Percentiles rank a stretch among this genome's conserved stretches.
Conservation (phyloP, 768 basidiomycete species). For the Fistulinella prunicolor region DNA sequence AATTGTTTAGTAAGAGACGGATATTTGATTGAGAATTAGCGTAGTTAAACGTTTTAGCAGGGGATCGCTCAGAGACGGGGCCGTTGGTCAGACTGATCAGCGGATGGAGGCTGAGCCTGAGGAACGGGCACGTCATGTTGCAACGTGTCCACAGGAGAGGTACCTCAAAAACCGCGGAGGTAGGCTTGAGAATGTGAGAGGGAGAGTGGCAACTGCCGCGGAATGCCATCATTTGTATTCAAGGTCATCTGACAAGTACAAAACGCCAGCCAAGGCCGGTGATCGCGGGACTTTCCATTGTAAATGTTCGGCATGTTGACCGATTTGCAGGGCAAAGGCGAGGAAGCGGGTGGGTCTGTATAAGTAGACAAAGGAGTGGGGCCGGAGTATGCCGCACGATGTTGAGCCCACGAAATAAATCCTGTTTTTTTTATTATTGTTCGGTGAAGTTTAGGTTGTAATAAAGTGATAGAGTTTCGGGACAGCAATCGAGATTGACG, state of each 20-base stretch:
- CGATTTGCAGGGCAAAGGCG: conserved; percentile 19
- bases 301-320: conserved; percentile 11
- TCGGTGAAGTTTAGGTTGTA: conserved; percentile 43
- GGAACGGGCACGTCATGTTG: conserved; percentile 1
- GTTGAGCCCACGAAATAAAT: not conserved
- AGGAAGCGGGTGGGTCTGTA: conserved; percentile 18
- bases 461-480: conserved; percentile 53
- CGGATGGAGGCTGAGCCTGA: too few relatives aligned
- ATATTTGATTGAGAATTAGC: conserved; percentile 30
- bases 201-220: not conserved
- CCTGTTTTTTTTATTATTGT: conserved; percentile 3
- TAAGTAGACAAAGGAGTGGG: conserved; percentile 4
- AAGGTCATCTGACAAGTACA: conserved; percentile 15
- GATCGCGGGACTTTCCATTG: conserved; percentile 24
- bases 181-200: too few relatives aligned
- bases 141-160: not conserved
- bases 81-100: conserved; percentile 2
- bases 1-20: conserved; percentile 19
- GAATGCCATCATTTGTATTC: not conserved
- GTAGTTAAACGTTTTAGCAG: conserved; percentile 32
- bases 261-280: conserved; percentile 5
- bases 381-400: conserved; percentile 10
- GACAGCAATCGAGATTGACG: conserved; percentile 41
- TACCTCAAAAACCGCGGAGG: too few relatives aligned
- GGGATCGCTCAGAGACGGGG: conserved; percentile 19